A percentile compares a stretch with the other conserved stretches of the same genome.
phyloP scores from a whole-genome alignment of 441 rosid species.

The Sinapis alba region DNA sequence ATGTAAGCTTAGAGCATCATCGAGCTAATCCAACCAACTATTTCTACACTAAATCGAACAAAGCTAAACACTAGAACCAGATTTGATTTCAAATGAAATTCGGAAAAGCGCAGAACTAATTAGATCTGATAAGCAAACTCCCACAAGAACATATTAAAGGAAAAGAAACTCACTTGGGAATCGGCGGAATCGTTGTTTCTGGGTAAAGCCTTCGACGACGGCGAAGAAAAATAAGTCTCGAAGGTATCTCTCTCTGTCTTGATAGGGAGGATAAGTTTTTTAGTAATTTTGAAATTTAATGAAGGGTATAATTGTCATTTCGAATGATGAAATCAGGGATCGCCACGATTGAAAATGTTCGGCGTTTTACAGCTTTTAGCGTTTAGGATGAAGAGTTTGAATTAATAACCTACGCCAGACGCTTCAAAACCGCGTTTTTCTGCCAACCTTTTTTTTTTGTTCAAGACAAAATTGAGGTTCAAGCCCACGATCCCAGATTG shows the following conservation, averaged over 20 bases:
- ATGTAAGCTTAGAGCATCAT: neutral
- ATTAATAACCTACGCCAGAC: neutral
- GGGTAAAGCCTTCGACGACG: slow-evolving; percentile 19
- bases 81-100: neutral
- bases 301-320: slow-evolving; percentile 15
- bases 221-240: neutral
- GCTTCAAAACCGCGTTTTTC: neutral
- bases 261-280: slow-evolving; percentile 6
- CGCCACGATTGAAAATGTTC: neutral
- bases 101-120: slow-evolving; percentile 4
- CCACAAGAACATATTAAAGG: neutral
- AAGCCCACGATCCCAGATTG: neutral
- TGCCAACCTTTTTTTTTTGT: neutral
- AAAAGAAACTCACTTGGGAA: slow-evolving; percentile 16
- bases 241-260: slow-evolving; percentile 5
- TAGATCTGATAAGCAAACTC: slow-evolving; percentile 14
- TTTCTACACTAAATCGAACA: slow-evolving; percentile 1
- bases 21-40: neutral
- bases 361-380: slow-evolving; percentile 3
- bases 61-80: slow-evolving; percentile 27
- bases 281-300: neutral
- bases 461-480: neutral
- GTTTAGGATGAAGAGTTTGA: neutral
- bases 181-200: slow-evolving; percentile 16
- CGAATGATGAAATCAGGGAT: neutral